phyloP scores from a whole-genome alignment of 2,329 filamentous ascomycete genomes.

The Xylariomycetidae sp. region DNA sequence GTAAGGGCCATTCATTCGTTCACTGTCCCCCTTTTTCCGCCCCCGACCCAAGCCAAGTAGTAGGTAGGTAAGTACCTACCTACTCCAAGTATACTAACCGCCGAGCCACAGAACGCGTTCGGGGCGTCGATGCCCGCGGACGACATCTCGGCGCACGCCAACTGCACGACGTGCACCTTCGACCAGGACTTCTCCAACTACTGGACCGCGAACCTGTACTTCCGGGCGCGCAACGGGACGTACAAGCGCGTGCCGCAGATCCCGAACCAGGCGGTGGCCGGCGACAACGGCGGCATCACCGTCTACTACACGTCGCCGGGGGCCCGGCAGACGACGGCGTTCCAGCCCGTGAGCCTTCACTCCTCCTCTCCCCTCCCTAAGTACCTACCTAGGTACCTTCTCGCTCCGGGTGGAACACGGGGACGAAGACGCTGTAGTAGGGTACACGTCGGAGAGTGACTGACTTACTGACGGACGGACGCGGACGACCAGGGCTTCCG shows the following conservation, averaged over 20 bases:
- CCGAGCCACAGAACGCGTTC: conserved; percentile 10
- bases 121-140: conserved; percentile 10
- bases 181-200: conserved; percentile 29
- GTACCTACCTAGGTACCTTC: too few species aligned
- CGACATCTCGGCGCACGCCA: conserved; percentile 11
- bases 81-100: too few species aligned
- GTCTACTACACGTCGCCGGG: conserved; percentile 31
- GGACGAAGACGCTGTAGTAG: too few species aligned
- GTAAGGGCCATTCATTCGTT: too few species aligned
- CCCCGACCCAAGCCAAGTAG: too few species aligned
- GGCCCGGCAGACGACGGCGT: conserved; percentile 27
- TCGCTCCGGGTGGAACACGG: too few species aligned
- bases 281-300: conserved; percentile 15
- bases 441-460: too few species aligned
- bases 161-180: conserved; percentile 28
- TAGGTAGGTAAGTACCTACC: too few species aligned
- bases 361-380: too few species aligned
- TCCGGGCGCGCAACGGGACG: conserved; percentile 21
- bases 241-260: conserved; percentile 17
- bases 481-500: conserved; percentile 28
- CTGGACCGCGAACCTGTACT: conserved; percentile 27
- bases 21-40: background rate
- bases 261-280: conserved; percentile 14
- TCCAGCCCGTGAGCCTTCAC: conserved; percentile 41
- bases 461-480: too few species aligned